These are phyloP conservation scores for Hyaloscypha hepaticicola DNA, from an alignment of 495 filamentous ascomycete species.

Conservation along the genomic window DNA sequence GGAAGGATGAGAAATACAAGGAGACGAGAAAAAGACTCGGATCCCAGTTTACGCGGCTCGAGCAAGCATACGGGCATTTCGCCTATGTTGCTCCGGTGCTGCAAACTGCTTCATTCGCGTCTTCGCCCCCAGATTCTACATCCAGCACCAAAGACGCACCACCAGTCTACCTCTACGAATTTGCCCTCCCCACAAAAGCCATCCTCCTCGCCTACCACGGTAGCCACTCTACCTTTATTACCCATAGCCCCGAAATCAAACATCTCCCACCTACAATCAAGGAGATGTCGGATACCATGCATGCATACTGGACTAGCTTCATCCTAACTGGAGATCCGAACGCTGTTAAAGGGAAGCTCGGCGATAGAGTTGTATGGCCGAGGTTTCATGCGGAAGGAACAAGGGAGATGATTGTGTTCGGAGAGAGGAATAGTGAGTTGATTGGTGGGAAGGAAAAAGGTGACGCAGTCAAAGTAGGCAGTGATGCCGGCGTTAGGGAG, in stretches of 20 bases:
- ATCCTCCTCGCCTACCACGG: conserved; percentile 57
- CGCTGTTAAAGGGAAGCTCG: conserved; percentile 22
- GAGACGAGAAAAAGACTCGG: conserved; percentile 45
- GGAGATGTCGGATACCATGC: conserved; percentile 51
- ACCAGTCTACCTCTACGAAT: conserved; percentile 59
- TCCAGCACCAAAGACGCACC: conserved; percentile 15
- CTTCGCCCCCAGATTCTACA: conserved; percentile 30
- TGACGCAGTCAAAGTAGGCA: conserved; percentile 42
- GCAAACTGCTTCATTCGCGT: conserved; percentile 55
- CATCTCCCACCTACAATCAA: conserved; percentile 43
- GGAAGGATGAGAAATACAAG: conserved; percentile 37
- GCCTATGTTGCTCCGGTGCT: conserved; percentile 65
- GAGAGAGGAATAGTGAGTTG: conserved; percentile 61
- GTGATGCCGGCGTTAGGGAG: conserved; percentile 44
- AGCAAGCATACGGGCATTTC: conserved; percentile 65
- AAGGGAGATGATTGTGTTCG: conserved; percentile 50
- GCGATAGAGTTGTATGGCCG: conserved; percentile 24
- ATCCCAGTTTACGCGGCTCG: conserved; percentile 56
- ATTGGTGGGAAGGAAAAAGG: conserved; percentile 43
- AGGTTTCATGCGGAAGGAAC: conserved; percentile 7
- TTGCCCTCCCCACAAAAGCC: conserved; percentile 48
- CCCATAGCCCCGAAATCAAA: conserved; percentile 47
- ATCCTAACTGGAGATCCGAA: conserved; percentile 54
- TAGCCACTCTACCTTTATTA: conserved; percentile 57
- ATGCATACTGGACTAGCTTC: conserved; percentile 57